Percentiles rank a stretch among this genome's conserved stretches.
Evolutionary conservation across 371 early-diverging fungal species (phyloP).

Genomic region (Apophysomyces variabilis): DNA sequence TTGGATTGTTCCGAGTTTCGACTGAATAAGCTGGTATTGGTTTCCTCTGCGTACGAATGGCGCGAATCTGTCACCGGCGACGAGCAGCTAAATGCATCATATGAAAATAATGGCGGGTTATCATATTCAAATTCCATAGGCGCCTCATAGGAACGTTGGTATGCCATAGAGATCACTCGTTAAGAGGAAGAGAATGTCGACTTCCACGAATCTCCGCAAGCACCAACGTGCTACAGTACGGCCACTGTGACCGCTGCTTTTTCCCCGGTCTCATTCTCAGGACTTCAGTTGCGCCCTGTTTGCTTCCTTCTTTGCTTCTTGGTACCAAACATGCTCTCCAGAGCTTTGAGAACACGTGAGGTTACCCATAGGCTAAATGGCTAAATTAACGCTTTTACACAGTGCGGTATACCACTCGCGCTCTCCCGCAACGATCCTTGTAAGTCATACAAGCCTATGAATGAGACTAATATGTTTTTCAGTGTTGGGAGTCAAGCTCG

Average conservation of each 20-base stretch:
- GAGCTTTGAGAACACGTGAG: conserved; percentile 2
- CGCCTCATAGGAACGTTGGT: conserved; percentile 20
- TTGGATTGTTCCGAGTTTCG: background rate
- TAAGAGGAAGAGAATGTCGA: background rate
- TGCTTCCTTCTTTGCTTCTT: background rate
- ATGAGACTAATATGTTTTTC: background rate
- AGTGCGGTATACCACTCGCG: conserved; percentile 5
- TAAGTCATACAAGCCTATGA: background rate
- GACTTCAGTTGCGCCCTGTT: background rate
- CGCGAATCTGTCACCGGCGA: background rate
- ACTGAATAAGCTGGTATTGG: background rate
- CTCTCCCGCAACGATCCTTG: background rate
- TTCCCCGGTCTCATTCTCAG: too few relatives aligned
- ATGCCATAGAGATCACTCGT: conserved; percentile 13
- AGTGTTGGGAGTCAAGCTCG: background rate
- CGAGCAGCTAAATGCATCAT: conserved; percentile 14
- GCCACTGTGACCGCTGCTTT: too few relatives aligned
- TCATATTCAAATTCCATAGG: conserved; percentile 35
- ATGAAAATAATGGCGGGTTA: conserved; percentile 16
- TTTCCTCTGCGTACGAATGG: background rate
- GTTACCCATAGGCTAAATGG: background rate
- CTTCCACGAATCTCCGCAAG: background rate
- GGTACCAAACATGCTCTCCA: background rate
- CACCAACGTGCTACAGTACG: too few relatives aligned
- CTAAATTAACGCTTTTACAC: background rate